phyloP scores from a whole-genome alignment of 306 rosid species.

The Mucuna pruriens region DNA sequence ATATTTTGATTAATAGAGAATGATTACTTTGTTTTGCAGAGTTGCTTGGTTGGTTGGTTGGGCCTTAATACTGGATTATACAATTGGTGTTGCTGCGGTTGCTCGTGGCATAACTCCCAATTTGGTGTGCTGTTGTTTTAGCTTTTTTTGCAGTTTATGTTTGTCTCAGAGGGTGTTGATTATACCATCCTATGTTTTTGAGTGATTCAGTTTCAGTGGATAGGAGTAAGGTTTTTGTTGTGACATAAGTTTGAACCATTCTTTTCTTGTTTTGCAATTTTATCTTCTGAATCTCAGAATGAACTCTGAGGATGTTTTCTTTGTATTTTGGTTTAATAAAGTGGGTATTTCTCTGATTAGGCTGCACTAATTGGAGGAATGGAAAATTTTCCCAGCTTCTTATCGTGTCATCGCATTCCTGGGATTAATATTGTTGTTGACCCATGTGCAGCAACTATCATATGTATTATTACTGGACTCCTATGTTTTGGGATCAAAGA shows the following conservation, averaged over 20 bases:
- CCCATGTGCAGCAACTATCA: slow-evolving; percentile 79
- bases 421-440: slow-evolving; percentile 72
- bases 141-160: not conserved
- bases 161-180: not conserved
- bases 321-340: not conserved
- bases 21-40: slow-evolving; percentile 46
- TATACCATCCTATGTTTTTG: not conserved
- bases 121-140: slow-evolving; percentile 57
- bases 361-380: slow-evolving; percentile 83
- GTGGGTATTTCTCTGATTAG: slow-evolving; percentile 48
- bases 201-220: not conserved
- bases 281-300: not conserved
- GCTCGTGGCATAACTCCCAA: slow-evolving; percentile 98
- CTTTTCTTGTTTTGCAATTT: too few species aligned
- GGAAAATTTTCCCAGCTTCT: slow-evolving; percentile 66
- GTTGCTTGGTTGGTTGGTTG: slow-evolving; percentile 98
- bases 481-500: slow-evolving; percentile 88
- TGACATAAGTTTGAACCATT: not conserved
- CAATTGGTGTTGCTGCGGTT: slow-evolving; percentile 86
- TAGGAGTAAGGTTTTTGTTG: not conserved
- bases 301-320: not conserved
- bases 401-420: slow-evolving; percentile 71
- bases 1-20: not conserved
- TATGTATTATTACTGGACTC: slow-evolving; percentile 74
- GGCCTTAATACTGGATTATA: slow-evolving; percentile 90